Conservation (phyloP, 768 basidiomycete genomes). For the Tremella fuciformis region DNA sequence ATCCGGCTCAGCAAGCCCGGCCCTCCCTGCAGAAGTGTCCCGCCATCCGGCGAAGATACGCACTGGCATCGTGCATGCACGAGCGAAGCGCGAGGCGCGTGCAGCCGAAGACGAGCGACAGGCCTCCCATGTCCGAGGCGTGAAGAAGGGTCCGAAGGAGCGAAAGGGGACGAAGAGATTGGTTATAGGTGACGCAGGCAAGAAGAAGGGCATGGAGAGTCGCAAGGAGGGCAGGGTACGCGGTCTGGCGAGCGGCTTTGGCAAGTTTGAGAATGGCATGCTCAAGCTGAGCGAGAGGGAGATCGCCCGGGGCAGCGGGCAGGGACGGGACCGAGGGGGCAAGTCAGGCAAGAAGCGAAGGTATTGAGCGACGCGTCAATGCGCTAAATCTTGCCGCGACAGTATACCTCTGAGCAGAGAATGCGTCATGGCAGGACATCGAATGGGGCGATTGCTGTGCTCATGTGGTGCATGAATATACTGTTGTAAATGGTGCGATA, state of each 20-base stretch:
- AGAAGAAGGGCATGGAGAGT: slow-evolving; percentile 39
- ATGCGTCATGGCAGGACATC: background rate
- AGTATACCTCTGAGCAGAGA: too few species aligned
- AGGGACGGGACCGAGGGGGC: background rate
- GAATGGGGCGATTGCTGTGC: slow-evolving; percentile 2
- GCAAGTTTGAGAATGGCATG: slow-evolving; percentile 47
- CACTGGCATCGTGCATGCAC: slow-evolving; percentile 43
- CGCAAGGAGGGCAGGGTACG: slow-evolving; percentile 33
- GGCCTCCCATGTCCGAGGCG: slow-evolving; percentile 40
- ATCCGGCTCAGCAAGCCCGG: slow-evolving; percentile 17
- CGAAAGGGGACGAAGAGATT: slow-evolving; percentile 29
- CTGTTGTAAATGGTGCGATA: background rate
- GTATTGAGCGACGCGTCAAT: background rate
- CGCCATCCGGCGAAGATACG: slow-evolving; percentile 44
- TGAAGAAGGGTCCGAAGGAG: slow-evolving; percentile 23
- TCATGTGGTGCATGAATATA: too few species aligned
- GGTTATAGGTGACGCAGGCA: slow-evolving; percentile 28
- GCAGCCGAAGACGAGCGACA: slow-evolving; percentile 35
- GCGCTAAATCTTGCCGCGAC: too few species aligned
- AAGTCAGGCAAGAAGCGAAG: slow-evolving; percentile 3
- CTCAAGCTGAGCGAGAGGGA: slow-evolving; percentile 48
- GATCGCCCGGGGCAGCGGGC: slow-evolving; percentile 34
- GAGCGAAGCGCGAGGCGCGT: slow-evolving; percentile 30
- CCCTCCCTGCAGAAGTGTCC: slow-evolving; percentile 24
- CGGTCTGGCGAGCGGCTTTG: slow-evolving; percentile 49